These are phyloP conservation scores for Sherardia arvensis DNA, from an alignment of 257 asterid genomes.

Conservation along the genomic window DNA sequence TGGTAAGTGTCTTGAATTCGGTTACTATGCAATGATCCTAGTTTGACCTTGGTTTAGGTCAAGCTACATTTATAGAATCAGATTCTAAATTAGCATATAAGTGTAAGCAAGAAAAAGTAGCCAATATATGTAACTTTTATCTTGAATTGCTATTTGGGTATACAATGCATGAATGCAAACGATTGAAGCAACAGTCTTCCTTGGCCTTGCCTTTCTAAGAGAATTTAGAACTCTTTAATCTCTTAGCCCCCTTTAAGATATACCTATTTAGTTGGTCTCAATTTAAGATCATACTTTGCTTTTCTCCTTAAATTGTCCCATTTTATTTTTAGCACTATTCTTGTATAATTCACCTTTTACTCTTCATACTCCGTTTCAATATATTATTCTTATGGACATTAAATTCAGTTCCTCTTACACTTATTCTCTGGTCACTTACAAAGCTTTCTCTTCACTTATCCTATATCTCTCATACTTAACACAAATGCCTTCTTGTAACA, in stretches of 20 bases:
- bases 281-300: not conserved
- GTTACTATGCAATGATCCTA: not conserved
- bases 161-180: not conserved
- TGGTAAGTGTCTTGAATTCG: conserved; percentile 44
- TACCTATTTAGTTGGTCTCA: not conserved
- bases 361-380: no score
- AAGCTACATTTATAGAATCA: not conserved
- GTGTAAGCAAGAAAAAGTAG: not conserved
- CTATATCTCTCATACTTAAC: not conserved
- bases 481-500: conserved; percentile 19
- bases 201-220: not conserved
- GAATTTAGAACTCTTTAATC: not conserved
- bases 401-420: not conserved
- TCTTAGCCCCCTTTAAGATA: not conserved
- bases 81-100: not conserved
- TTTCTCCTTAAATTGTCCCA: not conserved
- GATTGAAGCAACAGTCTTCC: not conserved
- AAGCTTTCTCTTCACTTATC: not conserved
- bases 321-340: no score
- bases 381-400: not conserved
- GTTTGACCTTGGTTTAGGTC: not conserved
- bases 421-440: not conserved
- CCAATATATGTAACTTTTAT: not conserved
- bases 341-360: not conserved
- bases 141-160: not conserved